phyloP scores from a whole-genome alignment of 2,329 filamentous ascomycete genomes.

The Epichloe amarillans region DNA sequence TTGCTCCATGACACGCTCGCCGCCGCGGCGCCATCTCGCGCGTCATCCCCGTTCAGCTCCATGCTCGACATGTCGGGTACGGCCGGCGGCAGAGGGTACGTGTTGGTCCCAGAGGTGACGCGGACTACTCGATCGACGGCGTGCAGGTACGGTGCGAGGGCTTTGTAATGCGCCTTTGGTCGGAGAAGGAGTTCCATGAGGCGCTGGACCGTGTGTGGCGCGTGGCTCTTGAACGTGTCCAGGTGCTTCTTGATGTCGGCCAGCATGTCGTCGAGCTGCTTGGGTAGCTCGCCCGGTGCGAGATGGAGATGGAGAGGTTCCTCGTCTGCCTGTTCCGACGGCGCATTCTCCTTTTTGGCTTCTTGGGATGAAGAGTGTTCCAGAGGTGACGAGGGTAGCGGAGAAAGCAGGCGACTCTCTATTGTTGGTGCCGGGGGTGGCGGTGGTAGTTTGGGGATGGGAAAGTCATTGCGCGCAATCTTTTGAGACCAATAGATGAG shows the following conservation, averaged over 20 bases:
- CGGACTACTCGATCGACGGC: constrained; percentile 83
- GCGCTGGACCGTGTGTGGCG: constrained; percentile 87
- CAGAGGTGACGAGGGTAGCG: constrained; percentile 31
- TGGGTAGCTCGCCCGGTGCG: constrained; percentile 41
- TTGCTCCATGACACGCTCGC: constrained; percentile 34
- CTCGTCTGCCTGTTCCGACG: constrained; percentile 24
- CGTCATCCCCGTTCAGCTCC: constrained; percentile 48
- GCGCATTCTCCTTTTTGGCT: constrained; percentile 56
- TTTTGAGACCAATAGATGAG: constrained; percentile 20
- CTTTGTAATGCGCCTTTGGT: constrained; percentile 68
- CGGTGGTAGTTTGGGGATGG: constrained; percentile 47
- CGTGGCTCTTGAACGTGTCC: constrained; percentile 55
- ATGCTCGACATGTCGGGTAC: constrained; percentile 44
- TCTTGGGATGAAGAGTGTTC: constrained; percentile 37
- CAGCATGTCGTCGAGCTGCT: constrained; percentile 49
- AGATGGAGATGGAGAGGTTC: constrained; percentile 16
- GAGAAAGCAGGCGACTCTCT: constrained; percentile 23
- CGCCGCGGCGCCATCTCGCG: constrained; percentile 22
- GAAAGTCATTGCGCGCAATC: constrained; percentile 67
- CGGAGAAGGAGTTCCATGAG: constrained; percentile 72
- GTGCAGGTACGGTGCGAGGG: constrained; percentile 72
- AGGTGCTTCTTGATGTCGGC: constrained; percentile 48
- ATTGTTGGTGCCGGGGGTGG: constrained; percentile 22
- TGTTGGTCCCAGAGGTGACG: constrained; percentile 68
- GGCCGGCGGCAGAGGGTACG: constrained; percentile 69